Base-by-base conservation (phyloP, 2,329 filamentous ascomycete genomes). In the Penicillium sp. region DNA sequence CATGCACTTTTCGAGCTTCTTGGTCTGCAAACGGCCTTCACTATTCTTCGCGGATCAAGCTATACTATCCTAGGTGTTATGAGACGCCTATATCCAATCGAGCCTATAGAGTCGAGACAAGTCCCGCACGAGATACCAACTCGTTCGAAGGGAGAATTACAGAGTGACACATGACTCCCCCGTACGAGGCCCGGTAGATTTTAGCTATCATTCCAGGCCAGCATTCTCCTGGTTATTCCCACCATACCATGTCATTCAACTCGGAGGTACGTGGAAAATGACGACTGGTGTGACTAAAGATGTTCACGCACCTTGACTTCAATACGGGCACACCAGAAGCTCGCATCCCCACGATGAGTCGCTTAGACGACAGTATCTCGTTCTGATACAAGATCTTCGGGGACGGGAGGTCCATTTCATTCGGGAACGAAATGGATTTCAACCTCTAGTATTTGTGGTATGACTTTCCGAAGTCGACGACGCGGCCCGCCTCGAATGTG, bases 341-440 rank as follows among this genome's bases (percentile, higher is more conserved):
- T 30, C 25, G 55, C 16, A 14, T 25, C 51, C 45, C 45, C 11
- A n/a, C 43, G 11, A 55, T 49, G 46, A 48, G 30, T 14, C n/a
- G n/a, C 1, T 11, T 25, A n/a, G 43, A 8, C 45, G 61, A 8
- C 52, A 7, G 7, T 56, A 43, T 10, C 37, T 16, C 14, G 58
- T 58, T 19, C 38, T 42, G 3, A 42, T 63, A 16, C 75, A 76
- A 35, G 82, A 84, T 64, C 76, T 83, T 28, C 70, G 76, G 19
- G 82, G 81, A 0, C 72, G 77, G 6, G 80, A 82, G 65, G 67
- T 75, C 6, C 69, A 78, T 19, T 81, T 75, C 64, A 78, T 69
- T 1, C 71, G 82, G 1, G 79, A 81, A 56, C 71, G 62, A 4
- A 79, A 76, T 33, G 80, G 75, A 4, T 79, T 79, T 55, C 69